These are phyloP conservation scores for Trichoderma sp. DNA, from an alignment of 2,329 filamentous ascomycete species.

Conservation along the genomic window DNA sequence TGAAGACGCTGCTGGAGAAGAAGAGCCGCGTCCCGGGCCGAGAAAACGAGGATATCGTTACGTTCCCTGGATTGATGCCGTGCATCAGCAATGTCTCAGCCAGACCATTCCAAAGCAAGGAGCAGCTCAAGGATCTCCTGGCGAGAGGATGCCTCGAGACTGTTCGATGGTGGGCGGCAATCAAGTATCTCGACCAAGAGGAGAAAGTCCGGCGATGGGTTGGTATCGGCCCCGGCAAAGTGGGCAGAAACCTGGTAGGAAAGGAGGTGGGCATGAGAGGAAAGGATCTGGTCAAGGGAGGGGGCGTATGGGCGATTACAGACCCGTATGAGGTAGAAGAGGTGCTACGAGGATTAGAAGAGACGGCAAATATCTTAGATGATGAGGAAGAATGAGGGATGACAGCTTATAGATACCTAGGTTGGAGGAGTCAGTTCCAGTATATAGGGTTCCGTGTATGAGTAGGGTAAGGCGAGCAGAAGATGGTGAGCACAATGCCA, in stretches of 20 bases:
- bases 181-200: slow-evolving; percentile 84
- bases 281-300: slow-evolving; percentile 77
- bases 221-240: slow-evolving; percentile 90
- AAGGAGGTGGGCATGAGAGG: slow-evolving; percentile 91
- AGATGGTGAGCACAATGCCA: neutral
- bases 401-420: slow-evolving; percentile 27
- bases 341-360: slow-evolving; percentile 63
- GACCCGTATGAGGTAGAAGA: slow-evolving; percentile 76
- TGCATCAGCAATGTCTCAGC: slow-evolving; percentile 88
- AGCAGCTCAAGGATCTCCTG: slow-evolving; percentile 76
- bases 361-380: slow-evolving; percentile 58
- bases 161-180: slow-evolving; percentile 92
- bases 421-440: neutral
- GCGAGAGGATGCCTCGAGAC: slow-evolving; percentile 87
- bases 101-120: slow-evolving; percentile 70
- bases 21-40: slow-evolving; percentile 56
- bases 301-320: slow-evolving; percentile 89
- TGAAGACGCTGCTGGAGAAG: slow-evolving; percentile 66
- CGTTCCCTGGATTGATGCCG: slow-evolving; percentile 72
- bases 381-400: slow-evolving; percentile 44
- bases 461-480: neutral
- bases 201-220: slow-evolving; percentile 82
- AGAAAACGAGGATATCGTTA: slow-evolving; percentile 65
- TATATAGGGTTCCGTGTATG: neutral
- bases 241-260: slow-evolving; percentile 88